phyloP scores from a whole-genome alignment of 257 asterid species.

The Ajuga chamaepitys region DNA sequence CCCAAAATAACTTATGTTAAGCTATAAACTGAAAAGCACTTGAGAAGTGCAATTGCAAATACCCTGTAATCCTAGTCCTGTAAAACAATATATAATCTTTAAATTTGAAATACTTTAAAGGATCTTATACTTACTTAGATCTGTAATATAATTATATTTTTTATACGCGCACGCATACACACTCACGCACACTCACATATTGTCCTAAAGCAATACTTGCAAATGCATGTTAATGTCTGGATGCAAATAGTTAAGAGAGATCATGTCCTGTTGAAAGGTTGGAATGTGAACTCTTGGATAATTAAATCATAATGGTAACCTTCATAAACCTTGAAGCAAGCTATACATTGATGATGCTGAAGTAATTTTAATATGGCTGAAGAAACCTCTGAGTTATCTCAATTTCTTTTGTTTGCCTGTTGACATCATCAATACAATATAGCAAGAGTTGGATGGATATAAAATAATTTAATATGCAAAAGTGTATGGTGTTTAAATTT shows the following conservation, averaged over 20 bases:
- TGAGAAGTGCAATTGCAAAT: too few relatives aligned
- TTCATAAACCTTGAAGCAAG: not conserved
- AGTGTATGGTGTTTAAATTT: not conserved
- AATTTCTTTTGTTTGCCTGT: not conserved
- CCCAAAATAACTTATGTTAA: too few relatives aligned
- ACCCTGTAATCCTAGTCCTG: too few relatives aligned
- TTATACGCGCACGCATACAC: too few relatives aligned
- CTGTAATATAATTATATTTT: too few relatives aligned
- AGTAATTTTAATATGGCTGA: not conserved
- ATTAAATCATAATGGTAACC: not conserved
- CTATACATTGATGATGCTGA: not conserved
- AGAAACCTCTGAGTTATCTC: not conserved
- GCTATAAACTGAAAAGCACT: too few relatives aligned
- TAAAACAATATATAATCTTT: too few relatives aligned
- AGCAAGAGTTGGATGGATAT: not conserved
- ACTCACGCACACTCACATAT: too few relatives aligned
- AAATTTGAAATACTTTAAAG: too few relatives aligned
- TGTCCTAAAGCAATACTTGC: not conserved
- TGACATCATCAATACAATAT: not conserved
- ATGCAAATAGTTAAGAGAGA: not conserved
- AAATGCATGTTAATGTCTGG: not conserved
- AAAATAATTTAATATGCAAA: not conserved
- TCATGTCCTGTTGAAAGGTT: slow-evolving; percentile 1
- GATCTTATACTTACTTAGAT: too few relatives aligned
- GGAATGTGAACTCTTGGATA: not conserved